Base-by-base conservation (phyloP, 73 alveolate species). In the Breviolum minutum region DNA sequence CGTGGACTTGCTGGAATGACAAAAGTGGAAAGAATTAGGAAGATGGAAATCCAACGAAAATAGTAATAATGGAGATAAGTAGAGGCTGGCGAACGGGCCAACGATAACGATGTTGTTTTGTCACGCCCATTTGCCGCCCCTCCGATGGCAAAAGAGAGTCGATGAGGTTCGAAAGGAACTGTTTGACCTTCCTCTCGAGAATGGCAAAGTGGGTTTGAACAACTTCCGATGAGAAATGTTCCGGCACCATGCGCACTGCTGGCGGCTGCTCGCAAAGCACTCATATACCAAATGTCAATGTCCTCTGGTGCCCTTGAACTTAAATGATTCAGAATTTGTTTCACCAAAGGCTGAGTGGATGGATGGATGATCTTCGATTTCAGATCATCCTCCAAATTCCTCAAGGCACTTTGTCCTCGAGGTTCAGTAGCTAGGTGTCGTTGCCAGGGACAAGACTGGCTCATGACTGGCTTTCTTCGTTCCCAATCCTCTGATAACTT, bases 371-470 rank as follows among this genome's bases (percentile, higher is more conserved):
- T n/a, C 94, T 61, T 63, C 6, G 80, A 63, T 63, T 63, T 29
- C 63, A 86, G 77, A 26, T 86, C 94, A 8, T 62, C 80, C 63
- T 63, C 94, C 94, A 83, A 83, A 13, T 81, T 40, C 92, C 76
- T 61, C 17, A 7, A 61, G 27, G 92, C 73, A n/a, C 94, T 61
- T 63, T 86, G 80, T 80, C 94, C 20, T n/a, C 94, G 79, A 14
- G 69, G 71, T 61, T 83, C 92, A 27, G 94, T 61, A 29, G 79
- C 81, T 68, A 76, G 13, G 90, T 14, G 90, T 26, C 80, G 60
- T 63, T 92, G 97, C 97, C 97, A 92, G 7, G 89, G 97, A 80
- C 97, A 92, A 26, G 48, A 26, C 20, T 92, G 97, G 68, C 61
- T 6, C 77, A 92, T 62, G 26, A 92, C 97, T 16, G 97, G 97